Conservation (phyloP, 768 basidiomycete genomes). For the Boletus reticuloceps region DNA sequence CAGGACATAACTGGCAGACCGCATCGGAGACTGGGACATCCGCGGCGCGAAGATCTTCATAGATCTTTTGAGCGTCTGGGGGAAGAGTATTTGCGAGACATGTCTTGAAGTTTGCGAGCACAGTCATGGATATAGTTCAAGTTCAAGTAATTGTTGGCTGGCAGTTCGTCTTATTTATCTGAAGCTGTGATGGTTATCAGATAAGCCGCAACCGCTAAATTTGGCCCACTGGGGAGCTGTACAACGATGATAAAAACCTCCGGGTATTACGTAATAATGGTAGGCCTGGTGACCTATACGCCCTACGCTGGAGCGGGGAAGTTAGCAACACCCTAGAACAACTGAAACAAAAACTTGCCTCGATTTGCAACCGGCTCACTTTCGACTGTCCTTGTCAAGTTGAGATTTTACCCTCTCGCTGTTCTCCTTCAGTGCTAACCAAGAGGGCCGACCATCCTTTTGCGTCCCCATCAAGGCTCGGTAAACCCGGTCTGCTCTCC, state of each 20-base stretch:
- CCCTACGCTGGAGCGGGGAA: no score
- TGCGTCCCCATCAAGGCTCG: constrained; percentile 29
- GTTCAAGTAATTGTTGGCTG: not conserved
- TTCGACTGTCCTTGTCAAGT: constrained; percentile 10
- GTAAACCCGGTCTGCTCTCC: constrained; percentile 24
- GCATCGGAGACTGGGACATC: constrained; percentile 63
- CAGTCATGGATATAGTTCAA: constrained; percentile 16
- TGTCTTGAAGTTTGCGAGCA: constrained; percentile 24
- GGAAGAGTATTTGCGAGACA: constrained; percentile 17
- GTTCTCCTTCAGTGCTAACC: constrained; percentile 32
- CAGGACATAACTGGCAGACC: constrained; percentile 71
- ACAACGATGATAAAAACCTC: not conserved
- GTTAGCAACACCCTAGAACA: constrained; percentile 1
- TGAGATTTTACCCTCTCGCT: constrained; percentile 17
- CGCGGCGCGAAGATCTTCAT: constrained; percentile 51
- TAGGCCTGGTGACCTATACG: no score
- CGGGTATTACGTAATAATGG: no score
- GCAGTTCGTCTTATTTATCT: not conserved
- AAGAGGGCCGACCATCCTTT: constrained; percentile 31
- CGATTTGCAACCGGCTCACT: not conserved
- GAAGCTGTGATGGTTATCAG: not conserved
- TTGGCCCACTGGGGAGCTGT: no score
- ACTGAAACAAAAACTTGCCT: constrained; percentile 3
- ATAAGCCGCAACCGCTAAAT: not conserved
- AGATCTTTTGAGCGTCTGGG: constrained; percentile 39